Evolutionary conservation across 108 stramenopile genomes (phyloP), one percentile per base, ranked within the genome.

Genomic region (Cyclostephanos tholiformis): DNA sequence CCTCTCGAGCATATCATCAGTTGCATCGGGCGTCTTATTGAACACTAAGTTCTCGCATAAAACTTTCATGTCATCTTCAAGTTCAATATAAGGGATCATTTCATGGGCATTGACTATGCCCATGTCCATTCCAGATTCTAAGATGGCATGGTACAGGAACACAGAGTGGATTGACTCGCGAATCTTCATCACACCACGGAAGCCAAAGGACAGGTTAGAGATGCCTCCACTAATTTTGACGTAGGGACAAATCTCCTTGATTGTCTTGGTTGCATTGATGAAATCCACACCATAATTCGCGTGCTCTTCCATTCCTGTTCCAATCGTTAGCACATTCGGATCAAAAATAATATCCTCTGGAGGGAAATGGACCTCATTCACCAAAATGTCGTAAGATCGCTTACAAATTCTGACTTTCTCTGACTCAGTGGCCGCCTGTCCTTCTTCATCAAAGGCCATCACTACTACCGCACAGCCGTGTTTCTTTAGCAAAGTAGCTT

Each of bases 321-420:
- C 98, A 76, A 97, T 96, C 9, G 98, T 99, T 79, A 99, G 85
- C 57, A 99, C 97, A 74, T 99, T 99, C 9, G 98, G 98, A 81
- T 99, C 98, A 80, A 99, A 99, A 69, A 99, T 85, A 60, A 99
- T 98, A 68, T 99, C 99, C 82, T 99, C 97, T n/a, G 99, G 98
- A 29, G 98, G 97, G 86, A 98, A 98, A 4, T 87, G 75, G 14
- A 97, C 93, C 77, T 96, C 91, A 71, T 97, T 89, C 81, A 97
- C 97, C 57, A 99, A 85, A 57, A 99, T 96, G 69, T 98, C 97
- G 84, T 99, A 99, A n/a, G 95, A 96, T 23, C 99, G 93, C 90
- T 98, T 97, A 87, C 99, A 99, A 61, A 99, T 99, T 48, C 95
- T 94, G 16, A 98, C 91, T 88, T 98, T 98, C n/a, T 97, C 97